These are phyloP conservation scores for Sarocladiaceae sp. DNA, from an alignment of 2,329 filamentous ascomycete species.

Conservation along the genomic window DNA sequence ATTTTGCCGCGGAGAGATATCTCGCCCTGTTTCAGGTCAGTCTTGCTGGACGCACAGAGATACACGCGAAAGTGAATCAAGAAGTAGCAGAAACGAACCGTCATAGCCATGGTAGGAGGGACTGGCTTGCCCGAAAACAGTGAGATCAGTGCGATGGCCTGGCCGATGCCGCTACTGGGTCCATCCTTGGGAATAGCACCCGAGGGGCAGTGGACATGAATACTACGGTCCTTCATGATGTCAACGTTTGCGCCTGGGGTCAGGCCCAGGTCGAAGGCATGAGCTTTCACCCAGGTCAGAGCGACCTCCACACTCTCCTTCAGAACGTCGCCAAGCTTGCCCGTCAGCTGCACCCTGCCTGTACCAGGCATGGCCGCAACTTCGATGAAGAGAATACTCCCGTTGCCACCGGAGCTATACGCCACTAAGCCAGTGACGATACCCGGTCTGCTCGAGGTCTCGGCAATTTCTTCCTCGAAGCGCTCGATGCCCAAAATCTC, in stretches of 20 bases:
- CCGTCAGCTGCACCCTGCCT: conserved; percentile 88
- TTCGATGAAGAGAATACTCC: conserved; percentile 96
- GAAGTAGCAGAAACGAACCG: conserved; percentile 42
- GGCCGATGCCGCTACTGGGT: conserved; percentile 79
- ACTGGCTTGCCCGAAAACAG: conserved; percentile 82
- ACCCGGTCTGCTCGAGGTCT: conserved; percentile 75
- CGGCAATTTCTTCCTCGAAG: conserved; percentile 92
- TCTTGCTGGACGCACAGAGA: conserved; percentile 13
- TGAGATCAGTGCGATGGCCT: conserved; percentile 88
- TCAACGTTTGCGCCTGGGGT: conserved; percentile 76
- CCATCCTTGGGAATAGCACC: conserved; percentile 95
- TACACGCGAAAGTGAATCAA: conserved; percentile 1
- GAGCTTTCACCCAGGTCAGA: conserved; percentile 92
- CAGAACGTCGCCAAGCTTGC: conserved; percentile 91
- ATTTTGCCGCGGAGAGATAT: conserved; percentile 81
- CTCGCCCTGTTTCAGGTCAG: conserved; percentile 43
- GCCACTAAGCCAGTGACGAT: conserved; percentile 95
- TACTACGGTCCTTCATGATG: conserved; percentile 89
- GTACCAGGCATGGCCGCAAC: conserved; percentile 94
- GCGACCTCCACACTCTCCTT: conserved; percentile 97
- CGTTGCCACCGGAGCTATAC: conserved; percentile 86
- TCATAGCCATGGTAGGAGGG: conserved; percentile 93
- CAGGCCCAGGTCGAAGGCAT: conserved; percentile 84
- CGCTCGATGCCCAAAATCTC: conserved; percentile 86
- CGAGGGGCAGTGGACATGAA: conserved; percentile 93